A percentile compares a stretch with the other conserved stretches of the same genome.
Conservation (phyloP, 352 stramenopile species). For the Phytopythium kandeliae region DNA sequence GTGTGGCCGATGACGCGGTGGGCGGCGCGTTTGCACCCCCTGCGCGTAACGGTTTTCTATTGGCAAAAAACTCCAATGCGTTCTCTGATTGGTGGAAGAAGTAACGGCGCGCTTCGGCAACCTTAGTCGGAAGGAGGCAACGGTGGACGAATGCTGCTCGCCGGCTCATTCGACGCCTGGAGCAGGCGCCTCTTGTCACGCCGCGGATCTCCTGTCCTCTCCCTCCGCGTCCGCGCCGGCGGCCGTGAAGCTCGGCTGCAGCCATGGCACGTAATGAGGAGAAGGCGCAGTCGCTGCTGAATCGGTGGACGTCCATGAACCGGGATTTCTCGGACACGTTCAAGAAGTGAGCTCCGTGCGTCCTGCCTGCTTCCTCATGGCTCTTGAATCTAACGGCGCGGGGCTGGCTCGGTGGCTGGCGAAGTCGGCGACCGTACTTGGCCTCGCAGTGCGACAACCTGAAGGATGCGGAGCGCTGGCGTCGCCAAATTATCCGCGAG, state of each 20-base stretch:
- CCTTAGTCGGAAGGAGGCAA: too few relatives aligned
- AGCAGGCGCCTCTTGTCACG: too few relatives aligned
- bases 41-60: background rate
- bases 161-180: too few relatives aligned
- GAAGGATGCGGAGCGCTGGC: constrained; percentile 90
- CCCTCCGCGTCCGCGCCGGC: background rate
- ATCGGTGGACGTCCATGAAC: constrained; percentile 98
- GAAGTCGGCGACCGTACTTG: constrained; percentile 88
- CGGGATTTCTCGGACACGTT: constrained; percentile 87
- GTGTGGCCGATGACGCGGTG: background rate
- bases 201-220: too few relatives aligned
- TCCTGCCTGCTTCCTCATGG: too few relatives aligned
- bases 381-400: background rate
- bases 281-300: constrained; percentile 97
- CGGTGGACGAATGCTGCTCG: background rate
- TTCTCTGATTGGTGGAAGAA: background rate
- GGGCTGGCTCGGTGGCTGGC: background rate
- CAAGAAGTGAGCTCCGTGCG: constrained; percentile 59
- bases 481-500: constrained; percentile 92
- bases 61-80: too few relatives aligned
- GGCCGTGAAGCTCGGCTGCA: too few relatives aligned
- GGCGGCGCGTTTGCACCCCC: background rate
- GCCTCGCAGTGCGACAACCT: constrained; percentile 93
- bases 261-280: constrained; percentile 97
- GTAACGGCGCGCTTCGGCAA: background rate